Evolutionary conservation across 2,329 filamentous ascomycete genomes (phyloP).

Genomic region (Claviceps africana): DNA sequence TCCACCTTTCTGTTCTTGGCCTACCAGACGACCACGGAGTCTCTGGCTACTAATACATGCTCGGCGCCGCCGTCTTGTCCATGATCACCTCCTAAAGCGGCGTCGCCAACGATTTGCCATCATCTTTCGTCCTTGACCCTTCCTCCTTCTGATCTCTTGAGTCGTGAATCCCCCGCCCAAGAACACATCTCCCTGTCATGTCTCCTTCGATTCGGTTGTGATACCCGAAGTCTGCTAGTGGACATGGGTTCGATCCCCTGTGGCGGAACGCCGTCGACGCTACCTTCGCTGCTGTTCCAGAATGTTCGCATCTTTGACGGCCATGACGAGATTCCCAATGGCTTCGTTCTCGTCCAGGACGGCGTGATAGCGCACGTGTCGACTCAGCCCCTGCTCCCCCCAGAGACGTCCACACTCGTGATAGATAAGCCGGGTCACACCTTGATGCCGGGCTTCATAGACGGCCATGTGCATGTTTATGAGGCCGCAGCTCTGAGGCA

Average conservation of each 20-base stretch:
- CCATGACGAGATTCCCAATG: conserved; percentile 23
- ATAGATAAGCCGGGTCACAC: conserved; percentile 32
- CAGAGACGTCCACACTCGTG: conserved; percentile 10
- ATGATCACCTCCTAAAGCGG: neutral
- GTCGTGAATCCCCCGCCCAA: too few relatives aligned
- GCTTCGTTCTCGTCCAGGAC: conserved; percentile 25
- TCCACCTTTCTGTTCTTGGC: neutral
- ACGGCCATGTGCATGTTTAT: conserved; percentile 33
- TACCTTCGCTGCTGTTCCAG: conserved; percentile 3
- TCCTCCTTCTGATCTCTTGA: neutral
- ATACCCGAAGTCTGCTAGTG: neutral
- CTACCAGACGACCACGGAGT: neutral
- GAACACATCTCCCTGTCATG: neutral
- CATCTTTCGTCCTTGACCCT: neutral
- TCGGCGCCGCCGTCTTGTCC: neutral
- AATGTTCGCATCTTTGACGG: conserved; percentile 32
- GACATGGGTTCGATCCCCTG: conserved; percentile 2
- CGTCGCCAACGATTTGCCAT: neutral
- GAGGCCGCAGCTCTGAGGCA: conserved; percentile 26
- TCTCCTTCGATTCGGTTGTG: neutral
- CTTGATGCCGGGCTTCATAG: conserved; percentile 34
- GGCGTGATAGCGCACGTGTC: conserved; percentile 23
- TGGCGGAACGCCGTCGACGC: conserved; percentile 1
- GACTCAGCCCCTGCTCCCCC: conserved; percentile 3
- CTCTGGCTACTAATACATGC: neutral